phyloP scores from a whole-genome alignment of 768 basidiomycete genomes.

The Mycena kentingensis region DNA sequence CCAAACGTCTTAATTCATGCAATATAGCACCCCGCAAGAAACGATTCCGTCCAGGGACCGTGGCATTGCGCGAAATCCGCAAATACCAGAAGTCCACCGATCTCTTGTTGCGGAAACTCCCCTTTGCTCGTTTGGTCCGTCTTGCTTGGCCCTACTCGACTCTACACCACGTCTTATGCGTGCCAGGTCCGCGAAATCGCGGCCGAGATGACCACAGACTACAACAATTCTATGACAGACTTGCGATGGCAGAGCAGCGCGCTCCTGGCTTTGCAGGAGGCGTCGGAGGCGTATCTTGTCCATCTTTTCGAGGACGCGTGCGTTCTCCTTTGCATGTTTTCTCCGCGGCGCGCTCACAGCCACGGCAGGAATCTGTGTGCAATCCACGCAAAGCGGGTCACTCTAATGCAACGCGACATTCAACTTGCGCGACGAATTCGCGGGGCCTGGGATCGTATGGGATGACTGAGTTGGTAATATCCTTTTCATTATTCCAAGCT shows the following conservation, averaged over 20 bases:
- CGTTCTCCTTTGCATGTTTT: constrained; percentile 39
- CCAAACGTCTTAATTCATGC: constrained; percentile 6
- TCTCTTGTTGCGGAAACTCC: constrained; percentile 81
- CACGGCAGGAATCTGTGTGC: constrained; percentile 84
- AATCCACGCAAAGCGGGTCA: constrained; percentile 96
- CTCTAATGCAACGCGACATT: constrained; percentile 96
- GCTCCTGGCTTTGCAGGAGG: constrained; percentile 91
- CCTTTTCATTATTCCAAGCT: neutral
- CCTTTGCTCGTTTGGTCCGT: constrained; percentile 89
- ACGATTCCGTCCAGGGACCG: constrained; percentile 88
- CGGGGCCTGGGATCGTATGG: constrained; percentile 82
- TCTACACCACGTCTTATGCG: neutral
- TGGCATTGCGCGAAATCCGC: constrained; percentile 88
- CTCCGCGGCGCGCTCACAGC: constrained; percentile 8
- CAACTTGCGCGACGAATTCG: constrained; percentile 95
- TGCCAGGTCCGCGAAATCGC: constrained; percentile 95
- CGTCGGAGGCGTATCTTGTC: constrained; percentile 91
- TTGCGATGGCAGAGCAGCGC: constrained; percentile 97
- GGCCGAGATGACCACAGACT: constrained; percentile 63
- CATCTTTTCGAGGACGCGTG: constrained; percentile 99
- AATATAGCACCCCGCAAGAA: constrained; percentile 41
- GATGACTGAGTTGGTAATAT: constrained; percentile 33
- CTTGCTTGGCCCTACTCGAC: neutral
- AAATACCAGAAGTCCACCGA: constrained; percentile 95
- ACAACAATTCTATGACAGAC: constrained; percentile 50